Conservation (phyloP, 306 rosid genomes). For the Erythrophleum fordii region DNA sequence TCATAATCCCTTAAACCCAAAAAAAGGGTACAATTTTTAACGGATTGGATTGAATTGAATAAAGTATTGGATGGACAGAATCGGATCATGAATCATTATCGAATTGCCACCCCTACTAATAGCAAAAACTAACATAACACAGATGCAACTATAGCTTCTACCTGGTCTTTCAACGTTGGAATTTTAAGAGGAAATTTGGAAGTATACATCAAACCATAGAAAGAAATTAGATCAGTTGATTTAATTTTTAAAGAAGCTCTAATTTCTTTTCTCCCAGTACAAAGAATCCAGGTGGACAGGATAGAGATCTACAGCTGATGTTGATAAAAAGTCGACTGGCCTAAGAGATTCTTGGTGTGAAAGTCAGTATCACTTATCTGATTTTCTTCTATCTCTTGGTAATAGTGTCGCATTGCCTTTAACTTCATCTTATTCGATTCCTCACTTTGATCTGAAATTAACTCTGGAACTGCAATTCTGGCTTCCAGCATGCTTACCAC, state of each 20-base stretch:
- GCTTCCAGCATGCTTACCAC: neutral
- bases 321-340: neutral
- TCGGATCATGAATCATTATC: no score
- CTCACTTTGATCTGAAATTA: conserved; percentile 17
- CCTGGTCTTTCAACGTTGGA: no score
- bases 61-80: no score
- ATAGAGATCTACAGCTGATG: neutral
- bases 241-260: neutral
- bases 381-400: conserved; percentile 16
- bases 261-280: neutral
- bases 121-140: no score
- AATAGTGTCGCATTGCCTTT: conserved; percentile 37
- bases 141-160: no score
- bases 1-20: no score
- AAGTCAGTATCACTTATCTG: neutral
- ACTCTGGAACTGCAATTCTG: conserved; percentile 2
- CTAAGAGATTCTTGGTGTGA: conserved; percentile 1
- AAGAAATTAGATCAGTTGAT: no score
- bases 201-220: no score
- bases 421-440: conserved; percentile 26
- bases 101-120: no score
- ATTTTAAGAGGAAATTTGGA: no score
- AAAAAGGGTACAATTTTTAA: no score
- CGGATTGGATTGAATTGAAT: no score
- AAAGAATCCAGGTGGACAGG: neutral